Evolutionary conservation across 805 yeast species (phyloP).

Genomic region (Middelhovenomyces tepae): DNA sequence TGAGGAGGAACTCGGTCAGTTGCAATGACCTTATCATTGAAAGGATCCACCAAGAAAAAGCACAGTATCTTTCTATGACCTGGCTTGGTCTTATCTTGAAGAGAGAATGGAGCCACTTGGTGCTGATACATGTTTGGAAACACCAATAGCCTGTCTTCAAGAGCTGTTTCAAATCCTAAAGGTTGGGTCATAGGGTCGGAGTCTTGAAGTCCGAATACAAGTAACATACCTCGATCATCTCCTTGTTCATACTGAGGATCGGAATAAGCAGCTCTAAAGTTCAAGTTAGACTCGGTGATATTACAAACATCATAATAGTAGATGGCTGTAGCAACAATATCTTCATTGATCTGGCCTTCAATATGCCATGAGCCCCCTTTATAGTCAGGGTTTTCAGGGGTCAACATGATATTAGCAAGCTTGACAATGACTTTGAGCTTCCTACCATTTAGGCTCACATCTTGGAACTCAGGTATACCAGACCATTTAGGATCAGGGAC

Average conservation of each 20-base stretch:
- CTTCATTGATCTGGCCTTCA: constrained; percentile 35
- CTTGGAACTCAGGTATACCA: neutral
- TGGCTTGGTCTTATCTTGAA: constrained; percentile 28
- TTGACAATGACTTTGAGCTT: constrained; percentile 33
- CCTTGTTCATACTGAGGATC: constrained; percentile 32
- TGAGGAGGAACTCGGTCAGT: constrained; percentile 33
- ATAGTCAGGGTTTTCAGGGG: constrained; percentile 34
- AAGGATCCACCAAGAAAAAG: constrained; percentile 34
- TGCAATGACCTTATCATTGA: constrained; percentile 24
- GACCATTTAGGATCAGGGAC: neutral
- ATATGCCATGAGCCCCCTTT: constrained; percentile 38
- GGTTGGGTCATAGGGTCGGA: constrained; percentile 22
- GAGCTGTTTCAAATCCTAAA: constrained; percentile 25
- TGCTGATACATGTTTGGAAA: constrained; percentile 36
- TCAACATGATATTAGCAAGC: constrained; percentile 33
- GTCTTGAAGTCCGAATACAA: constrained; percentile 28
- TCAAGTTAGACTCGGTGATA: constrained; percentile 28
- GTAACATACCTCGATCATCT: constrained; percentile 23
- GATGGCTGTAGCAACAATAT: constrained; percentile 34
- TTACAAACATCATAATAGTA: constrained; percentile 36
- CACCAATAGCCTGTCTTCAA: constrained; percentile 26
- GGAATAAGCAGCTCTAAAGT: constrained; percentile 26
- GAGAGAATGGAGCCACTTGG: constrained; percentile 33
- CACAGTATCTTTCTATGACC: constrained; percentile 35
- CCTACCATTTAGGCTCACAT: constrained; percentile 9